Conservation (phyloP, 2,329 filamentous ascomycete genomes). For the Colletotrichum melonis region DNA sequence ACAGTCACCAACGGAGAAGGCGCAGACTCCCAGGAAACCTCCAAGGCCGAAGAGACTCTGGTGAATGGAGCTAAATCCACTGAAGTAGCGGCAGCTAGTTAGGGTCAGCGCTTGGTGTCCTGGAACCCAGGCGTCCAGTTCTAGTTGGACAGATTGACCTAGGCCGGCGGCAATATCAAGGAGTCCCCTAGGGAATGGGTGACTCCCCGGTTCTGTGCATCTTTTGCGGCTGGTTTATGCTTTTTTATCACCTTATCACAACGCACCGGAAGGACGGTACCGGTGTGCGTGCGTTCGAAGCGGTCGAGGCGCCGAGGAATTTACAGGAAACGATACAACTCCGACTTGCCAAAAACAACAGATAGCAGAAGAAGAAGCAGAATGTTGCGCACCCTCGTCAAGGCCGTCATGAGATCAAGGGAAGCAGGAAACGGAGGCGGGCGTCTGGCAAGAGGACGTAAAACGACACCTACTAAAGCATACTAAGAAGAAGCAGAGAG, state of each 20-base stretch:
- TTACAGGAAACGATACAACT: neutral
- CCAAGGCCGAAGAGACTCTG: slow-evolving; percentile 1
- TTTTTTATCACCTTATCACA: neutral
- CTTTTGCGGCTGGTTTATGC: neutral
- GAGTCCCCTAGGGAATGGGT: neutral
- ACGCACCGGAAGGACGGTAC: neutral
- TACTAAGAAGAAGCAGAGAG: neutral
- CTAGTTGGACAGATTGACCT: neutral
- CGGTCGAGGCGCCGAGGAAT: neutral
- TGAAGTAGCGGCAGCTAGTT: slow-evolving; percentile 14
- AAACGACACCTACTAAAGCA: neutral
- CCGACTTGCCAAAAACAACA: neutral
- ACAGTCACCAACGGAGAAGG: slow-evolving; percentile 35
- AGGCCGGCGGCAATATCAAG: neutral
- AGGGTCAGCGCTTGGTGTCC: neutral
- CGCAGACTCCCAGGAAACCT: slow-evolving; percentile 39
- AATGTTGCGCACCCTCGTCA: neutral
- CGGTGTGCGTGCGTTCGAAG: neutral
- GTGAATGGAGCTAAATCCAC: slow-evolving; percentile 21
- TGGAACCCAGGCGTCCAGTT: neutral
- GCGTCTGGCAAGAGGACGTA: neutral
- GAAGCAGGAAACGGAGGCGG: neutral
- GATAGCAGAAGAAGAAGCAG: neutral
- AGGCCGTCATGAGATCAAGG: neutral
- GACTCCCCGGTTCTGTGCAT: neutral